Evolutionary conservation across 805 yeast species (phyloP).

Genomic region (Kuraishia ogatae): DNA sequence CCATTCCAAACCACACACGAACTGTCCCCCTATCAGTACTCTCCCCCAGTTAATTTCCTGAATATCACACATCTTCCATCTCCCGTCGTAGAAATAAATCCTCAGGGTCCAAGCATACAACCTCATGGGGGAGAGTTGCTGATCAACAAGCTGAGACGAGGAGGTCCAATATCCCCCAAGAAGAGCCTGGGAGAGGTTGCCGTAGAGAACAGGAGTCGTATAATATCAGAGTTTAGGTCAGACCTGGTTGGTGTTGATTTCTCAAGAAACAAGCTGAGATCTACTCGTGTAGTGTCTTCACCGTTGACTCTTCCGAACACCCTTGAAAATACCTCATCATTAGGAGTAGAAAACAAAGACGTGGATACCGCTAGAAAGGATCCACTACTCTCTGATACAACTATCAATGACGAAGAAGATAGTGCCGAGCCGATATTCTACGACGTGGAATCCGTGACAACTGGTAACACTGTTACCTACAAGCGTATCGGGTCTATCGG

Average conservation of each 20-base stretch:
- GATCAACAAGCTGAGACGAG: not conserved
- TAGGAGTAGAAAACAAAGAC: too few relatives aligned
- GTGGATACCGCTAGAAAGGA: too few relatives aligned
- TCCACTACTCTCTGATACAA: not conserved
- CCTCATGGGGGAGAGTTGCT: not conserved
- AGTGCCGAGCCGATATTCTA: not conserved
- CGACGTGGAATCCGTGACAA: not conserved
- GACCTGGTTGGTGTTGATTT: not conserved
- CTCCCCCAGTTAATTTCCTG: not conserved
- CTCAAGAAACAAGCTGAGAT: not conserved
- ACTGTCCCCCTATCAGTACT: slow-evolving; percentile 2
- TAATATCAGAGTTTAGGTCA: slow-evolving; percentile 1
- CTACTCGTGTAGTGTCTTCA: not conserved
- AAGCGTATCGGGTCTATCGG: slow-evolving; percentile 40
- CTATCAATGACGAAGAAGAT: not conserved
- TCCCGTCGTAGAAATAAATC: not conserved
- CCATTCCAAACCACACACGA: not conserved
- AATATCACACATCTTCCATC: slow-evolving; percentile 1
- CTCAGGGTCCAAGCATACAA: not conserved
- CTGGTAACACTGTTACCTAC: slow-evolving; percentile 17
- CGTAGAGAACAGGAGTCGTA: not conserved
- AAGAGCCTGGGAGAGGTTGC: too few relatives aligned
- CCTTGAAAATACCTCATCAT: not conserved
- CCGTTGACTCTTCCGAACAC: not conserved
- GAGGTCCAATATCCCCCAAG: not conserved